phyloP scores from a whole-genome alignment of 805 yeast genomes.

The Nakazawaea ishiwadae region DNA sequence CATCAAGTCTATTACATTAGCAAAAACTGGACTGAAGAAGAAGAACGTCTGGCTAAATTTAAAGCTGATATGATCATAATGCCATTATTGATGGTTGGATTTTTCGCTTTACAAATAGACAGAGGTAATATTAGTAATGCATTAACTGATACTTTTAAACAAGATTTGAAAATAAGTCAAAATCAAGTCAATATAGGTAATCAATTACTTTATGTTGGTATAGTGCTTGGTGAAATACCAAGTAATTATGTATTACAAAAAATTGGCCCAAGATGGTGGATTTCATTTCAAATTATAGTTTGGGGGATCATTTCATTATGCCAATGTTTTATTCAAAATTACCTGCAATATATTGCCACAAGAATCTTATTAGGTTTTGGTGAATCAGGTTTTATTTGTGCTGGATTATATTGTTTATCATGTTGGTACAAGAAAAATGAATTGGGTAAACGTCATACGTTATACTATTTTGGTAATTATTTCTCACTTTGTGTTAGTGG shows the following conservation, averaged over 20 bases:
- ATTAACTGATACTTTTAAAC: constrained; percentile 51
- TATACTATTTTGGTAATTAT: constrained; percentile 42
- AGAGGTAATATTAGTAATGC: constrained; percentile 53
- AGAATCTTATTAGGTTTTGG: constrained; percentile 49
- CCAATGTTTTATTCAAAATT: constrained; percentile 41
- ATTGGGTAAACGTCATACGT: constrained; percentile 42
- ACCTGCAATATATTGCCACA: constrained; percentile 39
- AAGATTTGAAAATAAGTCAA: constrained; percentile 48
- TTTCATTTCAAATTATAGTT: constrained; percentile 49
- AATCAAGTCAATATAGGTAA: constrained; percentile 56
- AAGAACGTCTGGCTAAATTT: constrained; percentile 13
- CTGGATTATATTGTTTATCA: constrained; percentile 56
- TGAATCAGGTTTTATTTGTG: constrained; percentile 74
- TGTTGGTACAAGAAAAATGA: constrained; percentile 61
- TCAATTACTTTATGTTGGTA: constrained; percentile 47
- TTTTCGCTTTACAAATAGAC: constrained; percentile 50
- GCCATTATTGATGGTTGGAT: constrained; percentile 11
- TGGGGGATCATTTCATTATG: constrained; percentile 55
- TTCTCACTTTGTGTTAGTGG: constrained; percentile 35
- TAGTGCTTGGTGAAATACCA: constrained; percentile 57
- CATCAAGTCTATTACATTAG: background rate
- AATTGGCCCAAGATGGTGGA: constrained; percentile 59
- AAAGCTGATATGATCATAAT: constrained; percentile 18
- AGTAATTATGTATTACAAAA: constrained; percentile 62
- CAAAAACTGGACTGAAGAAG: constrained; percentile 17